These are phyloP conservation scores for Parastagonospora nodorum DNA, from an alignment of 2,329 filamentous ascomycete genomes.

Conservation along the genomic window DNA sequence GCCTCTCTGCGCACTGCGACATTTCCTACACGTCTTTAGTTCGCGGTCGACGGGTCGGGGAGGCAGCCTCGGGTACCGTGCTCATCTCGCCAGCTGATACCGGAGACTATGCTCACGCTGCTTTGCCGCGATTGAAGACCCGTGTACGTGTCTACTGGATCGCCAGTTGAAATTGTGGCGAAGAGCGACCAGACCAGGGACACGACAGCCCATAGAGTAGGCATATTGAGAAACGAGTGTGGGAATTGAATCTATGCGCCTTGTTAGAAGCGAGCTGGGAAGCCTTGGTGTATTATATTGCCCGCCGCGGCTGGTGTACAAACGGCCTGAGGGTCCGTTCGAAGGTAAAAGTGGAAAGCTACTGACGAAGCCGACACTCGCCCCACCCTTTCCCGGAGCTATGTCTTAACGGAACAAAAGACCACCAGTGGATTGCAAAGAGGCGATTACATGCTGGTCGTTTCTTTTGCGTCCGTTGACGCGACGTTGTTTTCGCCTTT, in stretches of 20 bases:
- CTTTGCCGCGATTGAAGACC: conserved; percentile 3
- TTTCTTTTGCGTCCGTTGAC: no score
- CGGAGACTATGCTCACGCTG: conserved; percentile 18
- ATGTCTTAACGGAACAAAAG: no score
- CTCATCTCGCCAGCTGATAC: conserved; percentile 23
- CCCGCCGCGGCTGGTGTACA: not conserved
- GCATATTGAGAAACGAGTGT: conserved; percentile 10
- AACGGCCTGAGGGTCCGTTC: no score
- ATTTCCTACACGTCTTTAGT: conserved; percentile 23
- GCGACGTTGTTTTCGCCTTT: no score
- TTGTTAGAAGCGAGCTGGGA: not conserved
- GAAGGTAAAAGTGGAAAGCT: no score
- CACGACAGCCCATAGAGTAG: not conserved
- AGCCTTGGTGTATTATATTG: not conserved
- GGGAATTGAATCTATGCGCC: not conserved
- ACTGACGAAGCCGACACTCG: no score
- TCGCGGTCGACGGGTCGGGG: not conserved
- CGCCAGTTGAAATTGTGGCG: conserved; percentile 9
- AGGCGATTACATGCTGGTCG: no score
- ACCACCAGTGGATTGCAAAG: no score
- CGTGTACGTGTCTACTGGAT: not conserved
- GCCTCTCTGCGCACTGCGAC: conserved; percentile 66
- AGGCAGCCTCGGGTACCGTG: conserved; percentile 10
- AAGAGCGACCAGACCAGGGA: conserved; percentile 6
- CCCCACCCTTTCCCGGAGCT: no score